Evolutionary conservation across 805 yeast genomes (phyloP).

Genomic region (Candida insectalens): DNA sequence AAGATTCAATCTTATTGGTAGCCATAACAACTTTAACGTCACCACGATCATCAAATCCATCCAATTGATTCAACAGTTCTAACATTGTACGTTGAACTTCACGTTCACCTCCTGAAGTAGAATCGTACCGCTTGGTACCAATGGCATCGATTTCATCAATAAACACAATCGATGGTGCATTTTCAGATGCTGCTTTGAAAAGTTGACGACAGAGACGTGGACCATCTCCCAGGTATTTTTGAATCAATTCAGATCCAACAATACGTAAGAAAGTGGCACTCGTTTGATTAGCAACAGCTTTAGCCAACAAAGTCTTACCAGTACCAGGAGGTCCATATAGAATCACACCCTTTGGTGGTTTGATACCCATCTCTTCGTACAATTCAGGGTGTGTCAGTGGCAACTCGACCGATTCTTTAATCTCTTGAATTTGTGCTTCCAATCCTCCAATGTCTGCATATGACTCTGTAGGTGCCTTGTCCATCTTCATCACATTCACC

Average conservation of each 20-base stretch:
- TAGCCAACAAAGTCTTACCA: slow-evolving; percentile 90
- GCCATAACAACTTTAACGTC: slow-evolving; percentile 98
- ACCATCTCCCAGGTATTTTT: slow-evolving; percentile 96
- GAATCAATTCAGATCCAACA: slow-evolving; percentile 95
- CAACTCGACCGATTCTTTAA: slow-evolving; percentile 92
- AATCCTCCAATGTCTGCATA: slow-evolving; percentile 97
- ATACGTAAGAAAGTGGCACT: slow-evolving; percentile 92
- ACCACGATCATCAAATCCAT: slow-evolving; percentile 95
- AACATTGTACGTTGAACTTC: slow-evolving; percentile 97
- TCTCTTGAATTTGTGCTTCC: slow-evolving; percentile 93
- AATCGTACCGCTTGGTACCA: slow-evolving; percentile 96
- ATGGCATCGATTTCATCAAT: slow-evolving; percentile 98
- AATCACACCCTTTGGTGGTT: slow-evolving; percentile 97
- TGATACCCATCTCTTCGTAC: slow-evolving; percentile 97
- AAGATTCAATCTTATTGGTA: slow-evolving; percentile 85
- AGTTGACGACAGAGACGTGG: slow-evolving; percentile 91
- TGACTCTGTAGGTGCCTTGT: slow-evolving; percentile 93
- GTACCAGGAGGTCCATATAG: slow-evolving; percentile 98
- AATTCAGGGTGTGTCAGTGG: slow-evolving; percentile 95
- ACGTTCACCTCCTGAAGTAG: slow-evolving; percentile 89
- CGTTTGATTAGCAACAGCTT: slow-evolving; percentile 97
- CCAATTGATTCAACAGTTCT: slow-evolving; percentile 89
- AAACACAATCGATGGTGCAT: slow-evolving; percentile 97
- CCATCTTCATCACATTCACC: slow-evolving; percentile 96
- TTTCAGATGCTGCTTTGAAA: slow-evolving; percentile 92